phyloP scores from a whole-genome alignment of 2,329 filamentous ascomycete species.

The Hypocrella siamensis region DNA sequence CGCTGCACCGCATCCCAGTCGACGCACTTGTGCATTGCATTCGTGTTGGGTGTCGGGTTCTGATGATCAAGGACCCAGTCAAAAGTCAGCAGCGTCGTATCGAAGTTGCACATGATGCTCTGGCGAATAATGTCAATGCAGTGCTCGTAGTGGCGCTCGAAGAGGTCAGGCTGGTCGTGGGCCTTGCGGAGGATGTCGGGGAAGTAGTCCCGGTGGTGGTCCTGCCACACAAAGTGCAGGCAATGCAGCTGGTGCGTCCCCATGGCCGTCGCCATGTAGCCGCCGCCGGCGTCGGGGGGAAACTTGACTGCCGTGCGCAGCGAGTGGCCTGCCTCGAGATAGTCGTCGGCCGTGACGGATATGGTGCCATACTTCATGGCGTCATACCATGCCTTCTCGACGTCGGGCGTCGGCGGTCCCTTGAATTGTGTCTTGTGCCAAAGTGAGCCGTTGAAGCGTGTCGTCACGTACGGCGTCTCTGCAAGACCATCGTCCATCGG shows the following conservation, averaged over 20 bases:
- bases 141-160: constrained; percentile 9
- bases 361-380: constrained; percentile 1
- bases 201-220: constrained; percentile 3
- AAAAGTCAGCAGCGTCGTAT: constrained; percentile 4
- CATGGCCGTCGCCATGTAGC: constrained; percentile 2
- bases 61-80: constrained; percentile 4
- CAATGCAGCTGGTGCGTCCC: constrained; percentile 4
- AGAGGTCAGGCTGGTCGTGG: constrained; percentile 3
- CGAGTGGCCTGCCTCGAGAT: background rate
- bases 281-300: constrained; percentile 2
- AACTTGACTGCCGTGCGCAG: constrained; percentile 3
- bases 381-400: constrained; percentile 2
- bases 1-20: constrained; percentile 3
- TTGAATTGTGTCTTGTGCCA: constrained; percentile 3
- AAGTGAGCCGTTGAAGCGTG: constrained; percentile 1
- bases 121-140: constrained; percentile 25
- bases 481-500: constrained; percentile 1
- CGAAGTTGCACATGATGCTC: constrained; percentile 18
- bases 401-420: constrained; percentile 1
- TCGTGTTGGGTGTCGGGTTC: constrained; percentile 3
- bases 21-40: constrained; percentile 4
- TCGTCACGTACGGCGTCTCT: background rate
- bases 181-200: background rate
- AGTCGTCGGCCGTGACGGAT: constrained; percentile 2
- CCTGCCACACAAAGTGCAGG: constrained; percentile 4